Conservation (phyloP, 129 eudicot genomes). For the Pittosporum tobira region DNA sequence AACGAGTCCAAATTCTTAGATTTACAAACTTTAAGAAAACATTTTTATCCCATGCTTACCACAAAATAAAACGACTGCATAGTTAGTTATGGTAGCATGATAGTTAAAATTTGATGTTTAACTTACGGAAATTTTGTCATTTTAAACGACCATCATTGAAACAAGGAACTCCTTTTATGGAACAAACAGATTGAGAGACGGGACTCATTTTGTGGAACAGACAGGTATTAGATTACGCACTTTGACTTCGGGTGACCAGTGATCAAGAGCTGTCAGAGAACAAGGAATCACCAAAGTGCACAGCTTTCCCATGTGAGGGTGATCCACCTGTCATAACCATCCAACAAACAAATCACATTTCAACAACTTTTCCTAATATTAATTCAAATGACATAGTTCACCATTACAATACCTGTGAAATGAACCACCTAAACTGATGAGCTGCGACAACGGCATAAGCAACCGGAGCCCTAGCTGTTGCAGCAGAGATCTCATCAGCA, state of each 20-base stretch:
- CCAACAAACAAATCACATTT: background rate
- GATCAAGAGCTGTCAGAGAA: conserved; percentile 87
- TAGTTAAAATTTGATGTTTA: no score
- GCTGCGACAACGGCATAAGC: conserved; percentile 75
- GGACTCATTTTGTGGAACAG: no score
- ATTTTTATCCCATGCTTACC: no score
- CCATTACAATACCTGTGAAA: conserved; percentile 47
- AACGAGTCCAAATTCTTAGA: no score
- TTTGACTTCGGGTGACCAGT: conserved; percentile 93
- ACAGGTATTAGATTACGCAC: conserved; percentile 20
- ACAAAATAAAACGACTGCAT: no score
- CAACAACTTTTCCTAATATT: no score
- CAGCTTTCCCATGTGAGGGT: conserved; percentile 60
- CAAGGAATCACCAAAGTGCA: conserved; percentile 72
- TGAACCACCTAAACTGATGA: conserved; percentile 78
- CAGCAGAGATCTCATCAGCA: conserved; percentile 56
- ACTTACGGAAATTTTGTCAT: no score
- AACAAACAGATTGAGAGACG: no score
- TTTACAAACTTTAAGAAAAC: no score
- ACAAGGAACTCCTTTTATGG: no score
- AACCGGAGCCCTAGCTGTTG: conserved; percentile 65
- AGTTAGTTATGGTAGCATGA: no score
- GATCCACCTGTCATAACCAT: conserved; percentile 42
- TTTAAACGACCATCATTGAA: no score
- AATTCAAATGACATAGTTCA: background rate